Base-by-base conservation (phyloP, 768 basidiomycete genomes). In the Strobilomyces dryophilus region DNA sequence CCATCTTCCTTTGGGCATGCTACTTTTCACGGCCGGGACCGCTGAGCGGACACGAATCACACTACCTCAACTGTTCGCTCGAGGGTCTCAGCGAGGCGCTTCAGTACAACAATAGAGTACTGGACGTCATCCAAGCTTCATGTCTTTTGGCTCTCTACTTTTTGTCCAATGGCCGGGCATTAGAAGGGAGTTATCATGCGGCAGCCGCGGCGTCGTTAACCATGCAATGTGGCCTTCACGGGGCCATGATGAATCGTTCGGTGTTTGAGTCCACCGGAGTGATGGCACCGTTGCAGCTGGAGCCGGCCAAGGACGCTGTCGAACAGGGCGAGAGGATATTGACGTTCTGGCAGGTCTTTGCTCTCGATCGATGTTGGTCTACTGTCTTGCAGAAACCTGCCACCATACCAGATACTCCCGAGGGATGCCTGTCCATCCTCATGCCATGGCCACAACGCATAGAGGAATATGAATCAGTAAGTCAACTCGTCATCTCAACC, bases 281-380 rank as follows among this genome's bases (percentile, higher is more conserved):
- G 12, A 63, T 70, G 50, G 39, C 65, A 5, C 52, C 62, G 4
- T 77, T 77, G 55, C 77, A 80, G 40, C 71, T 83, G 45, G 82
- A 82, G 42, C 85, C 82, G 3, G 71, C 80, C 2, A 81, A 80
- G 63, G 79, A 79, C 57, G 71, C 77, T 37, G 66, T 84, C 45
- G 81, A 83, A 58, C 83, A 84, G 42, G 85, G 84, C 44, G 87
- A 90, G 63, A 76, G 86, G 39, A 83, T 89, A 51, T 67, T 84
- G 36, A 78, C 88, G 0, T 92, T 92, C 60, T 92, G 89, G 89
- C 87, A 90, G 64, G 86, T 88, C 11, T 92, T 83, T 68, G 81
- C 82, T 61, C 73, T 91, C 57, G 89, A 92, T 68, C 80, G 84
- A 29, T 89, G 87, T 63, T 90, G 88, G 87, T 88, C 88, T 20